Evolutionary conservation across 2,329 filamentous ascomycete species (phyloP).

Genomic region (Colletotrichum acutatum): DNA sequence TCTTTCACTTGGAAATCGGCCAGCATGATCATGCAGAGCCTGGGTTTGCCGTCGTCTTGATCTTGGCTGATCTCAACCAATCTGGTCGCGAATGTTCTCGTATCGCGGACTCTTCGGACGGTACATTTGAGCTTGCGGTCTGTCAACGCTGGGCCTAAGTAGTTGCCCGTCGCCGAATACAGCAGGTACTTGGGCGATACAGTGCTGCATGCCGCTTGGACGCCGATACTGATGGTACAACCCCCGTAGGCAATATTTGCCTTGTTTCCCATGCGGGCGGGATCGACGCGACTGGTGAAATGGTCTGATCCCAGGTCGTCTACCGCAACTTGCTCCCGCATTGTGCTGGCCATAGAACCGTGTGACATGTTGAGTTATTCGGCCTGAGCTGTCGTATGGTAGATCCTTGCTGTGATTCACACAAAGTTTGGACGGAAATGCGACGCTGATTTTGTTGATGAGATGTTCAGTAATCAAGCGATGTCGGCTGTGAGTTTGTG

Average conservation of each 20-base stretch:
- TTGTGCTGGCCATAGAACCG: constrained; percentile 16
- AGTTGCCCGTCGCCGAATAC: constrained; percentile 59
- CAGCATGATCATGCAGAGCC: constrained; percentile 54
- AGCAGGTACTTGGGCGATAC: constrained; percentile 50
- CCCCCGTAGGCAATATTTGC: constrained; percentile 56
- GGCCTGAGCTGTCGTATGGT: background rate
- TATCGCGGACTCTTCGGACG: constrained; percentile 52
- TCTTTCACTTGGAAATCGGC: constrained; percentile 60
- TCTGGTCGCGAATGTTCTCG: constrained; percentile 59
- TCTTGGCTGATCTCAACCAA: constrained; percentile 56
- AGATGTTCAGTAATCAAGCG: constrained; percentile 13
- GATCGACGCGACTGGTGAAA: constrained; percentile 42
- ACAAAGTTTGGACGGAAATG: background rate
- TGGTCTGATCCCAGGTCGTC: constrained; percentile 29
- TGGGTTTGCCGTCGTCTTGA: constrained; percentile 46
- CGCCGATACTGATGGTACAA: constrained; percentile 52
- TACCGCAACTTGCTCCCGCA: constrained; percentile 28
- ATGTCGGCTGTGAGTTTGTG: background rate
- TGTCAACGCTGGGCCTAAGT: constrained; percentile 55
- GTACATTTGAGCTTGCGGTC: constrained; percentile 50
- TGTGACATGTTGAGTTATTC: background rate
- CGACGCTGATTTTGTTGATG: background rate
- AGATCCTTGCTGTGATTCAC: background rate
- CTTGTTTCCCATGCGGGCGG: constrained; percentile 45
- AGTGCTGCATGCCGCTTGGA: constrained; percentile 53